phyloP scores from a whole-genome alignment of 1,139 yeast species.

The Debaryomyces subglobosus region DNA sequence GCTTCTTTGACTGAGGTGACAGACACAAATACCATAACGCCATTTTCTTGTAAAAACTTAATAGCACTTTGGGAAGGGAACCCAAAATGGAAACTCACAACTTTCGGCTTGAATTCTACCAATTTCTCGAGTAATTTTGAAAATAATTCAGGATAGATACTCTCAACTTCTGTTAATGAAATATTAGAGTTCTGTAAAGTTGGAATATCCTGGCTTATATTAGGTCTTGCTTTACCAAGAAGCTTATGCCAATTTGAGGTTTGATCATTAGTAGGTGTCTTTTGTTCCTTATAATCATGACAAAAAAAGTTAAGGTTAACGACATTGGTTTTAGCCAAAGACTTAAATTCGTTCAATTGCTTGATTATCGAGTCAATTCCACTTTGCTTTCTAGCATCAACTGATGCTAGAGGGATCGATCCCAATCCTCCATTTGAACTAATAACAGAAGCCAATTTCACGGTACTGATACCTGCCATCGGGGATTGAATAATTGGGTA shows the following conservation, averaged over 20 bases:
- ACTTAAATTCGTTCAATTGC: constrained; percentile 19
- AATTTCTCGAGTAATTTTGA: constrained; percentile 17
- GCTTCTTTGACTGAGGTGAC: constrained; percentile 49
- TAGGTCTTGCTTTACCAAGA: constrained; percentile 14
- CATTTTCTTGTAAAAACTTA: constrained; percentile 43
- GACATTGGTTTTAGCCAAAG: constrained; percentile 12
- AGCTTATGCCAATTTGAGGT: constrained; percentile 29
- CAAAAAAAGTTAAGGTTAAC: constrained; percentile 54
- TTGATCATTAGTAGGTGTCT: constrained; percentile 20
- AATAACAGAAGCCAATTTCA: constrained; percentile 41
- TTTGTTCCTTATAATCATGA: constrained; percentile 29
- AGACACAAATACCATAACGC: constrained; percentile 53
- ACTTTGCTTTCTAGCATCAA: constrained; percentile 23
- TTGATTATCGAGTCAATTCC: constrained; percentile 15
- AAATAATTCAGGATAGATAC: constrained; percentile 11
- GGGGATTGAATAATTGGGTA: constrained; percentile 53
- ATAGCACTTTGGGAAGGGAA: constrained; percentile 41
- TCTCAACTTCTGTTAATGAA: constrained; percentile 39
- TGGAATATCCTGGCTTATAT: background rate
- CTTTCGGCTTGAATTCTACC: constrained; percentile 19
- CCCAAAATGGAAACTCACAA: constrained; percentile 57
- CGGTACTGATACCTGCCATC: constrained; percentile 56
- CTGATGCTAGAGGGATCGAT: constrained; percentile 45
- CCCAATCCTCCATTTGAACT: constrained; percentile 48
- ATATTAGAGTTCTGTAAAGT: constrained; percentile 30